Evolutionary conservation across 78 protist species (phyloP).

Genomic region (Dictyostelium capitatum): DNA sequence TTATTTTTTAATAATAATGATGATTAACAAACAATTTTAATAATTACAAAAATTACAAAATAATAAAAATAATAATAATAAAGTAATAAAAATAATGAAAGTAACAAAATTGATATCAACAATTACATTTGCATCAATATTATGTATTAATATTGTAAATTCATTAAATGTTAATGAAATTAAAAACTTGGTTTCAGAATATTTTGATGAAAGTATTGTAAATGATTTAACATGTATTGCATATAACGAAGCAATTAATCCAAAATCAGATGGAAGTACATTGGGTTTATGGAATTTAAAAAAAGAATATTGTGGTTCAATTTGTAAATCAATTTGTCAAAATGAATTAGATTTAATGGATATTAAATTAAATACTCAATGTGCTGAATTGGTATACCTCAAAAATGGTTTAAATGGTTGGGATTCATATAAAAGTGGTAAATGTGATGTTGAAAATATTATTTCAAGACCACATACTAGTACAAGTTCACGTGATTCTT

Average conservation of each 20-base stretch:
- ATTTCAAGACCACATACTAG: not conserved
- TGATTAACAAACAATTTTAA: too few relatives aligned
- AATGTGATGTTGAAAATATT: not conserved
- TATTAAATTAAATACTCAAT: not conserved
- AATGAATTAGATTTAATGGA: not conserved
- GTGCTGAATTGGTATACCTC: constrained; percentile 9
- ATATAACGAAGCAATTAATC: not conserved
- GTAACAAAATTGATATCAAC: not conserved
- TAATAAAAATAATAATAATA: too few relatives aligned
- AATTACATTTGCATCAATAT: not conserved
- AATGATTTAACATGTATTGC: not conserved
- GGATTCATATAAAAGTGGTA: not conserved
- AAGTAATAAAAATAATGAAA: not conserved
- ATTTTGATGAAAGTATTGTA: not conserved
- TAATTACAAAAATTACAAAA: too few relatives aligned
- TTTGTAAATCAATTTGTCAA: not conserved
- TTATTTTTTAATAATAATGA: too few relatives aligned
- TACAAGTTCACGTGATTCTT: not conserved
- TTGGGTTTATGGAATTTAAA: not conserved
- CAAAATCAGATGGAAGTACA: not conserved
- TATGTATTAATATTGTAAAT: not conserved
- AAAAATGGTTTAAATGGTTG: not conserved
- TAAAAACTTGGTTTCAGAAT: not conserved
- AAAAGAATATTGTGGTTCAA: not conserved
- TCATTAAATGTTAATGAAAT: not conserved